phyloP scores from a whole-genome alignment of 148 eudicot species.

The Spergularia marina region DNA sequence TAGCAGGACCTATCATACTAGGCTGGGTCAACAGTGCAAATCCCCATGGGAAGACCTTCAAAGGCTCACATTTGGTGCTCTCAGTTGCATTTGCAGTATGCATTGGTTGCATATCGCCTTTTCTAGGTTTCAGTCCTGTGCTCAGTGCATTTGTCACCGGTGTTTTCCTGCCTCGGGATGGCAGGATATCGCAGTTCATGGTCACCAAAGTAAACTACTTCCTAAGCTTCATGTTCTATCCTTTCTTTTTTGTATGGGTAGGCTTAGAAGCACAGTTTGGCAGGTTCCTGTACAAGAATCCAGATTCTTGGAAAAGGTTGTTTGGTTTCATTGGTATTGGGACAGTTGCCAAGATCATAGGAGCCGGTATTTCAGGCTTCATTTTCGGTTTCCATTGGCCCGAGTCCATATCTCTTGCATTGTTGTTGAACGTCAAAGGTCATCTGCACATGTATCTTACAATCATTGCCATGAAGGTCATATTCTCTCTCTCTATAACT shows the following conservation, averaged over 20 bases:
- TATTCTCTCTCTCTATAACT: neutral
- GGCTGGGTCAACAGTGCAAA: conserved; percentile 73
- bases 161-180: conserved; percentile 72
- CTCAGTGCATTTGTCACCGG: conserved; percentile 84
- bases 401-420: conserved; percentile 69
- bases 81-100: conserved; percentile 57
- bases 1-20: conserved; percentile 52
- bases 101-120: conserved; percentile 51
- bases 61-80: conserved; percentile 77
- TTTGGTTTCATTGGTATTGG: conserved; percentile 49
- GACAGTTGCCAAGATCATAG: conserved; percentile 62
- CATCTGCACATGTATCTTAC: conserved; percentile 79
- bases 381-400: conserved; percentile 70
- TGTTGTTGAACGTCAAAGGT: conserved; percentile 80
- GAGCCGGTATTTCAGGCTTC: conserved; percentile 58
- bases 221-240: conserved; percentile 56
- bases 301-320: conserved; percentile 49
- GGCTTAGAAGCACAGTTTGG: conserved; percentile 55
- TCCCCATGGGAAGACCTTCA: conserved; percentile 83
- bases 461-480: conserved; percentile 50
- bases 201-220: conserved; percentile 65
- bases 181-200: conserved; percentile 75
- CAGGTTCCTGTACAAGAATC: conserved; percentile 25
- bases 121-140: conserved; percentile 47
- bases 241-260: conserved; percentile 75